Base-by-base conservation (phyloP, 2,329 filamentous ascomycete species). In the Nemania abortiva region DNA sequence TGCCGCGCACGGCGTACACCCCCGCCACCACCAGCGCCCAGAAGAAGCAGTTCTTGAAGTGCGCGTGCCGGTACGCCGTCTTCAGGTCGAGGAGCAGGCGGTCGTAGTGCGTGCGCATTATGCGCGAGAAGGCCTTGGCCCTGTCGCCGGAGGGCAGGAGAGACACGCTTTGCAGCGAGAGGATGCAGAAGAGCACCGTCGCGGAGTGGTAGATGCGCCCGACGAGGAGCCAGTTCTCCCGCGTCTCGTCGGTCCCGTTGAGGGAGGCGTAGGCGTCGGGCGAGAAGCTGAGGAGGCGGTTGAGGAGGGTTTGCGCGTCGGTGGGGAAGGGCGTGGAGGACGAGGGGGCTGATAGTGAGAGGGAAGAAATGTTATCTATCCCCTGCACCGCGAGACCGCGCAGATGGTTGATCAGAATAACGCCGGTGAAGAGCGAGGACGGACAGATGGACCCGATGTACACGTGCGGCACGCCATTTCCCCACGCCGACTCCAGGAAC, bases 1-100 rank as follows among this genome's bases (percentile, higher is more conserved):
- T 66, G 2, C 74, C 76, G 47, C 70, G 53, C 11, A 66, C 72
- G 2, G 79, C 77, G 39, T 75, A 67, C 24, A 74, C 71, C 2
- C 79, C 80, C 6, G 79, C 76, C 6, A 82, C 76, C 0, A 80
- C 68, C 9, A 81, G 72, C 7, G 77, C 75, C 79, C 80, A 81
- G 49, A 79, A 65, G 42, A 79, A 62, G 37, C 73, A 76, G 58
- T 69, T 70, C 37, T 71, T 74, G n/a, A 77, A 63, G 37, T 57
- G 67, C 15, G 20, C 42, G 24, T 69, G 63, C 20, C 13, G n/a
- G 31, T 76, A 57, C 1, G 72, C 75, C 9, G 73, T 34, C 6
- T 69, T 69, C 9, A 80, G 74, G 27, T 77, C 71, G 0, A 67
- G 20, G 1, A 77, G 70, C 0, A 79, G 63, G 1, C 59, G 62